Conservation (phyloP, 2,329 filamentous ascomycete species). For the Nigrospora osmanthi region DNA sequence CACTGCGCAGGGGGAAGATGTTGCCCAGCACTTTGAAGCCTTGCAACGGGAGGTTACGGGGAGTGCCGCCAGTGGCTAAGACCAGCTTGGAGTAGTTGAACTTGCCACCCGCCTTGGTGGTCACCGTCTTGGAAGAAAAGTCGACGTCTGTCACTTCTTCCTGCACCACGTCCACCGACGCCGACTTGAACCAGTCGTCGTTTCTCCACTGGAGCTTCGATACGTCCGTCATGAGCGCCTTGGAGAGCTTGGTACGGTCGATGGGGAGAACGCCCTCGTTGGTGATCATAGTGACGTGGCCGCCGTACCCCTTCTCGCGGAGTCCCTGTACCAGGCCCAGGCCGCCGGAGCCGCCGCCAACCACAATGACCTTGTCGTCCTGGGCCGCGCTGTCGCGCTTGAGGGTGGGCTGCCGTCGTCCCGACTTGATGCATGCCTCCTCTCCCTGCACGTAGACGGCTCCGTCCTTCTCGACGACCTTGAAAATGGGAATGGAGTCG, state of each 20-base stretch:
- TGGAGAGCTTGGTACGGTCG: constrained; percentile 92
- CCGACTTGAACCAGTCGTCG: constrained; percentile 66
- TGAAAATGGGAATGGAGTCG: constrained; percentile 77
- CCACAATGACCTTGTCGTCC: constrained; percentile 67
- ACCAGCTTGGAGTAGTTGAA: constrained; percentile 80
- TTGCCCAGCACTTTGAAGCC: constrained; percentile 84
- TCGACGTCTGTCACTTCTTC: constrained; percentile 68
- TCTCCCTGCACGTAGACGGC: constrained; percentile 79
- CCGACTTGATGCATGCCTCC: constrained; percentile 68
- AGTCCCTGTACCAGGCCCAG: constrained; percentile 77
- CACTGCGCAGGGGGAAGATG: constrained; percentile 73
- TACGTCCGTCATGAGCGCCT: constrained; percentile 77
- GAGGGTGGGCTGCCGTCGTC: constrained; percentile 65
- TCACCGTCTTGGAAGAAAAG: constrained; percentile 64
- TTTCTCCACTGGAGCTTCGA: constrained; percentile 72
- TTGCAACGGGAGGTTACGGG: constrained; percentile 66
- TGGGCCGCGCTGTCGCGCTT: constrained; percentile 49
- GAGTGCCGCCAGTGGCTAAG: constrained; percentile 77
- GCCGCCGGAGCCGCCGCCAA: constrained; percentile 81
- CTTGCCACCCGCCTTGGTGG: constrained; percentile 66
- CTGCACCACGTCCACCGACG: constrained; percentile 47
- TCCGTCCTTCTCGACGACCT: constrained; percentile 72
- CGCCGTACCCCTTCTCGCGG: constrained; percentile 72
- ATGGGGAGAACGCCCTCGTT: constrained; percentile 82
- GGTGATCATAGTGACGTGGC: constrained; percentile 74